Evolutionary conservation across 2,329 filamentous ascomycete genomes (phyloP).

Genomic region (Macrophomina pseudophaseolina): DNA sequence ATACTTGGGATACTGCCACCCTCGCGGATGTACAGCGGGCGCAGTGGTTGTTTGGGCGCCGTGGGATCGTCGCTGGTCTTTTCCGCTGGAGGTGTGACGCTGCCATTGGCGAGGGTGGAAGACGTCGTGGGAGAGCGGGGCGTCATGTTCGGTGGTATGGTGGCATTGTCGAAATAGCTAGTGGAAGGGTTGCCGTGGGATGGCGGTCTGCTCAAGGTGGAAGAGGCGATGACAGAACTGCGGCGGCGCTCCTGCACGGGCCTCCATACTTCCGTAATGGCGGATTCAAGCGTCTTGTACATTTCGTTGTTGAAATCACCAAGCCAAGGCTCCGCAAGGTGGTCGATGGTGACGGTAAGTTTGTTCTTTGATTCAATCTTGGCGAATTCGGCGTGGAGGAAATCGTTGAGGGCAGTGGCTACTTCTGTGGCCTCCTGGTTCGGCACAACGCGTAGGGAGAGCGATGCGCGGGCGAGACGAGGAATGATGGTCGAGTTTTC

Average conservation of each 20-base stretch:
- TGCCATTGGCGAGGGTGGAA: slow-evolving; percentile 56
- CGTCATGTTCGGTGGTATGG: not conserved
- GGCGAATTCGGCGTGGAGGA: slow-evolving; percentile 73
- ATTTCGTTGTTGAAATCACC: slow-evolving; percentile 90
- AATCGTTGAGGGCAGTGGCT: slow-evolving; percentile 68
- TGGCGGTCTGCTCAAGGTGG: not conserved
- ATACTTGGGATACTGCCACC: slow-evolving; percentile 95
- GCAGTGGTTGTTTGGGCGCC: slow-evolving; percentile 43
- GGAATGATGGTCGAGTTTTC: slow-evolving; percentile 90
- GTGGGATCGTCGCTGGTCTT: slow-evolving; percentile 20
- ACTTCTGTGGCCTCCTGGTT: slow-evolving; percentile 88
- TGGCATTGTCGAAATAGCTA: slow-evolving; percentile 16
- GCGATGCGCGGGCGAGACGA: slow-evolving; percentile 81
- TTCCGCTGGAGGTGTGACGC: slow-evolving; percentile 38
- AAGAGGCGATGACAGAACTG: slow-evolving; percentile 29
- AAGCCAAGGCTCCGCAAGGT: slow-evolving; percentile 94
- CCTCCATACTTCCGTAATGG: slow-evolving; percentile 84
- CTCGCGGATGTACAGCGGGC: slow-evolving; percentile 91
- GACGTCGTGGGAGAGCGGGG: slow-evolving; percentile 56
- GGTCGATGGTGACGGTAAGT: slow-evolving; percentile 82
- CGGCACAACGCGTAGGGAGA: slow-evolving; percentile 90
- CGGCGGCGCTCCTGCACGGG: slow-evolving; percentile 50
- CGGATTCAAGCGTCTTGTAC: slow-evolving; percentile 84
- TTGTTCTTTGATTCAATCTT: slow-evolving; percentile 79
- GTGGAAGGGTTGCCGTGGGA: slow-evolving; percentile 28